Evolutionary conservation across 176 grass and related monocot genomes (phyloP), one percentile per base, ranked within the genome.

Genomic region (Cymbopogon citratus): DNA sequence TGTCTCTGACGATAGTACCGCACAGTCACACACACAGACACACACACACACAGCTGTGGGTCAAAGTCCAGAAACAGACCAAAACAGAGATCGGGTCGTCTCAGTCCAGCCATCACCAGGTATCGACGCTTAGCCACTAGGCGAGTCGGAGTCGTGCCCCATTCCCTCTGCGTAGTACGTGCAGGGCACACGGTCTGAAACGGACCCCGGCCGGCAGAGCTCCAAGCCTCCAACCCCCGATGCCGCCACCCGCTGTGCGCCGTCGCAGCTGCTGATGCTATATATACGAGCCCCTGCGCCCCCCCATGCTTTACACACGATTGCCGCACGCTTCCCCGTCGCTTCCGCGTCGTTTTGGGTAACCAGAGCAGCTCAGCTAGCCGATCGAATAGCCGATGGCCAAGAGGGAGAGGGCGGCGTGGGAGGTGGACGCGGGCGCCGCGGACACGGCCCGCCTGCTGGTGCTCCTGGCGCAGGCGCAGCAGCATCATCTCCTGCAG

Each of bases 381-480:
- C 16, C 0, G 12, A 40, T 9, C n/a, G 8, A 7, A 19, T 23
- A 27, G 87, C 43, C 78, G 24, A 89, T 86, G 87, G 72, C 44
- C 83, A 90, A 90, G 83, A 86, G 88, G 61, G 29, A 70, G 15
- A 66, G 79, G 68, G 23, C 18, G 28, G 39, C 56, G 83, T 85
- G 78, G 83, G 87, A 84, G 26, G 8, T 67, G 65, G 84, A 91
- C 49, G 51, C 84, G 19, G 78, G 77, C 40, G 35, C 81, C 81
- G 59, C 81, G 38, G 90, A 79, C 77, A 87, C 92, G 66, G 94
- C 89, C 24, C 83, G 85, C 65, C 56, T 94, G 78, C 85, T 92
- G 27, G 66, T 94, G 83, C 92, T 93, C 34, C 81, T 97, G 13
- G 91, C 91, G 18, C 89, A 83, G 65, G 66, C 84, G 7, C 31